Evolutionary conservation across 1,284 basidiomycete genomes (phyloP).

Genomic region (Cutaneotrichosporon sp.): DNA sequence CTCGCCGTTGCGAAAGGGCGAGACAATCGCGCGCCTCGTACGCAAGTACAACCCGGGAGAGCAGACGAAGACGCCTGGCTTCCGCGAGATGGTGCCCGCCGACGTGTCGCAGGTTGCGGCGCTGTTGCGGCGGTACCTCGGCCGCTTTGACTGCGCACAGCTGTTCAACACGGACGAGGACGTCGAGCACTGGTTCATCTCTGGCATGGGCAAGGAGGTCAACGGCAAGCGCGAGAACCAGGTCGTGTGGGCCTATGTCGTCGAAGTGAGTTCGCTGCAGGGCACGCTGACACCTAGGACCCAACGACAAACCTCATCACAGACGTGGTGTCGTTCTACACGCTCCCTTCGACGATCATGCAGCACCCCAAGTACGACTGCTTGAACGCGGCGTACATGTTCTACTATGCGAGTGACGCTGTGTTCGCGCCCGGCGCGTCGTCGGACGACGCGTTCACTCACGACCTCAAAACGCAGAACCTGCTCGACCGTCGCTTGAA

Average conservation of each 20-base stretch:
- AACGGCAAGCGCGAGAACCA: conserved; percentile 66
- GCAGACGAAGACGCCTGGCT: conserved; percentile 59
- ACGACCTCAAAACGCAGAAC: conserved; percentile 61
- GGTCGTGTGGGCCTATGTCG: conserved; percentile 95
- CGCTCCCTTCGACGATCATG: conserved; percentile 75
- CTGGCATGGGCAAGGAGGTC: conserved; percentile 70
- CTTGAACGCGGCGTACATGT: conserved; percentile 59
- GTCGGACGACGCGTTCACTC: conserved; percentile 35
- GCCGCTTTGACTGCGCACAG: conserved; percentile 80
- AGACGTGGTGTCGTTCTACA: conserved; percentile 96
- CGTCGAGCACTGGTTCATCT: conserved; percentile 80
- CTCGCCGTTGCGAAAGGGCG: conserved; percentile 76
- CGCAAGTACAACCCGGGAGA: conserved; percentile 66
- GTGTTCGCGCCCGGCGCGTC: conserved; percentile 36
- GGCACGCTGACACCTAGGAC: conserved; percentile 59
- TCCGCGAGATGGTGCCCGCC: conserved; percentile 82
- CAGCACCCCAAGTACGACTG: conserved; percentile 51
- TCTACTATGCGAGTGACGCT: conserved; percentile 57
- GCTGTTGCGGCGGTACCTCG: conserved; percentile 78
- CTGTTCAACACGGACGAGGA: conserved; percentile 72
- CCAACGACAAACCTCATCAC: conserved; percentile 78
- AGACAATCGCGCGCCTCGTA: conserved; percentile 83
- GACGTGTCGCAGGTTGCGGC: conserved; percentile 73
- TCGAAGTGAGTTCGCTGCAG: conserved; percentile 65
- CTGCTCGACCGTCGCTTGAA: conserved; percentile 69